Base-by-base conservation (phyloP, 345 rosid species). In the Reutealis trisperma region DNA sequence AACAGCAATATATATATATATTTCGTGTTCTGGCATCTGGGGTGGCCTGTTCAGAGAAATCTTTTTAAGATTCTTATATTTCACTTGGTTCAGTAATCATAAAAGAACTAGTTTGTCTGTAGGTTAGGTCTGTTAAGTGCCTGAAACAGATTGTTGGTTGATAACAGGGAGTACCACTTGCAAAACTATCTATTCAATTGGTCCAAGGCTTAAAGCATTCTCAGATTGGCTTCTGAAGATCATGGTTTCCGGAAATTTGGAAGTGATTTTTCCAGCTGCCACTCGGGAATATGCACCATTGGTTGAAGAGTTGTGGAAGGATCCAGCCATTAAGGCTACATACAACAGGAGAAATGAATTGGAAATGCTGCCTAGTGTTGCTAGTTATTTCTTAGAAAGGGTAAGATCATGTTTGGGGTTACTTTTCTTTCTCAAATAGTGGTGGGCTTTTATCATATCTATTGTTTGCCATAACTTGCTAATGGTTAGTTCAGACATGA, bases 241-340 rank as follows among this genome's bases (percentile, higher is more conserved):
- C 59, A 96, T 96, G 98, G 97, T 87, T 49, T 84, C 94, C 49
- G 99, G 99, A 67, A 91, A 88, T 73, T 82, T 96, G 63, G 98
- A 88, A 64, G 92, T 86, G 65, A 86, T 96, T 79, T 96, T 96
- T 81, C 97, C 98, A 15, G 98, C 97, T 51, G 97, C 98, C 52
- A 88, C 91, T 80, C 97, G 99, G 72, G 99, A 96, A 88, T 96
- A 96, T 75, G 96, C 97, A 6, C 99, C 99, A 64, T 70, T 94
- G 65, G 94, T 92, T 77, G 99, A 91, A 75, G 98, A 94, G 84
- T 79, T 96, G 67, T 94, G 98, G 99, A 89, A 71, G 69, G 97
- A 94, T 84, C 61, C 88, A 13, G 99, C 99, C 18, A 88, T 96
- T 75, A 93, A 86, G 84, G 90, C 92, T 41, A 90, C 98, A 6